Conservation (phyloP, 495 filamentous ascomycete genomes). For the Diplogelasinospora grovesii region DNA sequence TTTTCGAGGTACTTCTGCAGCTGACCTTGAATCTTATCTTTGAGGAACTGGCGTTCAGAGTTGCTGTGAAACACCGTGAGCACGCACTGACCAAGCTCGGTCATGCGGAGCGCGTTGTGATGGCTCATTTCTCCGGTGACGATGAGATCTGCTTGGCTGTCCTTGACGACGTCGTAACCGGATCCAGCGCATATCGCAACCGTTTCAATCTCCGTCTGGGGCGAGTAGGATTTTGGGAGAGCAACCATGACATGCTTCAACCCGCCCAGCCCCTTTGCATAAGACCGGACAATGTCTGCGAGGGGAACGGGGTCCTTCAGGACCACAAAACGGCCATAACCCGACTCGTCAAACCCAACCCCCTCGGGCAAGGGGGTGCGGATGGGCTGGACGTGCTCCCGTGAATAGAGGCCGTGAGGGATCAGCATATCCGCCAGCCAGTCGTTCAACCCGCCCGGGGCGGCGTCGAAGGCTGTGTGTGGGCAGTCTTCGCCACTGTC, state of each 20-base stretch:
- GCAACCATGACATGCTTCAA: conserved; percentile 37
- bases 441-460: conserved; percentile 79
- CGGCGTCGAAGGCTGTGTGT: conserved; percentile 90
- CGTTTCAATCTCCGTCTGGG: conserved; percentile 12
- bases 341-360: conserved; percentile 62
- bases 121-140: conserved; percentile 93
- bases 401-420: conserved; percentile 15
- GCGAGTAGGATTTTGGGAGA: conserved; percentile 19
- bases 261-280: conserved; percentile 29
- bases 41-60: conserved; percentile 75
- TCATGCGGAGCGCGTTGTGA: conserved; percentile 79
- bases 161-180: conserved; percentile 65
- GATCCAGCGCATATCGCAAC: conserved; percentile 77
- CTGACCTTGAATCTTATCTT: conserved; percentile 58
- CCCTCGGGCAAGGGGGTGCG: conserved; percentile 31
- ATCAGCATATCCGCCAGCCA: conserved; percentile 86
- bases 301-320: conserved; percentile 54
- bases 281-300: conserved; percentile 50
- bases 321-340: conserved; percentile 69
- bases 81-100: conserved; percentile 80
- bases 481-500: conserved; percentile 76
- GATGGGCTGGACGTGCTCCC: conserved; percentile 34
- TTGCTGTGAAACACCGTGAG: conserved; percentile 87
- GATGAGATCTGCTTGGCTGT: conserved; percentile 63
- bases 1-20: conserved; percentile 50